Base-by-base conservation (phyloP, 2,329 filamentous ascomycete genomes). In the Penicillium sp. region DNA sequence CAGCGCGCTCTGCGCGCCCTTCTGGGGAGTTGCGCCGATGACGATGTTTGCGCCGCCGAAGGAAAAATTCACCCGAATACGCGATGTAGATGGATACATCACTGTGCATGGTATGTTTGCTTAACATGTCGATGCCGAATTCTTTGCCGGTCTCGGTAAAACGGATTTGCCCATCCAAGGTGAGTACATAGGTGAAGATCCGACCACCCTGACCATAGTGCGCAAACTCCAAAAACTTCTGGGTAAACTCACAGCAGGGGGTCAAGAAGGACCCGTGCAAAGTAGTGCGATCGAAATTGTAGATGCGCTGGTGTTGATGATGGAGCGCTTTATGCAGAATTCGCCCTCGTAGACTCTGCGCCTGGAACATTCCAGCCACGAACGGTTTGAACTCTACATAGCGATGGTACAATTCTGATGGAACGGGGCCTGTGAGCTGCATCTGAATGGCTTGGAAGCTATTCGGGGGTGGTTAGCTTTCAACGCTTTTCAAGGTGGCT, bases 61-160 rank as follows among this genome's bases (percentile, higher is more conserved):
- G 82, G 70, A 97, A 94, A 73, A 97, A 97, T 69, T 97, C 93
- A 39, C 93, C 93, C 0, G 89, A 91, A 69, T 87, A 97, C 19
- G 92, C 93, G 60, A 97, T 90, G 70, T 96, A 96, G 2, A 90
- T 88, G 34, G 86, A 89, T 1, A 96, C 92, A 71, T 97, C 87
- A 61, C 90, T 93, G 76, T 97, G 93, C 91, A 97, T 96, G 38
- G 91, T 96, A 73, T 97, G 93, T 71, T 97, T 97, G 72, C 87
- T 91, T 65, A 97, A 76, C 71, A 97, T 79, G 74, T 97, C 93
- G 65, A 97, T 91, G 48, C 92, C 91, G 56, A 97, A 97, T 66
- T 97, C 92, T 65, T 94, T 94, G 29, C 93, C 93, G 0, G 93
- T 97, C 73, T 97, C 93, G 1, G 93, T 97, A 74, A 97, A 97